A percentile compares a stretch with the other conserved stretches of the same genome.
Conservation (phyloP, 495 filamentous ascomycete species). For the Rhypophila decipiens region DNA sequence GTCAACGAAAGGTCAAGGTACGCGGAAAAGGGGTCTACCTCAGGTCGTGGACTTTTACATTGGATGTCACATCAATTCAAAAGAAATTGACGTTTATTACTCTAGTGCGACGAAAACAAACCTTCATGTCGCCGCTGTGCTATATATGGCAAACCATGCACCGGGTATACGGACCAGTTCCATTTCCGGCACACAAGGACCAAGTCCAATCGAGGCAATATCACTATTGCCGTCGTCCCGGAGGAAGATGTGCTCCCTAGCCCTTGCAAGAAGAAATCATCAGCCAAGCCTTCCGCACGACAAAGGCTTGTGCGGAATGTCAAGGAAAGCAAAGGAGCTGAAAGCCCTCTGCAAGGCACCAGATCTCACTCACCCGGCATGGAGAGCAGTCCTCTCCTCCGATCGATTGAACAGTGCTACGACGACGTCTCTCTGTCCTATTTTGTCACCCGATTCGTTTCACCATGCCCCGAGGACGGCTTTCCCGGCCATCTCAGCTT, state of each 20-base stretch:
- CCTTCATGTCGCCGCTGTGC: constrained; percentile 18
- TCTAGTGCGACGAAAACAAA: constrained; percentile 16
- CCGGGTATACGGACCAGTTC: constrained; percentile 21
- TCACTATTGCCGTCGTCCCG: neutral
- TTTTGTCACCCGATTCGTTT: constrained; percentile 17
- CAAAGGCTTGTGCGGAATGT: neutral
- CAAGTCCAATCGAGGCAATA: neutral
- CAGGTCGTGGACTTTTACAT: neutral
- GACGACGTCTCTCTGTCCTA: constrained; percentile 20
- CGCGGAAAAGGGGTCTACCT: no score
- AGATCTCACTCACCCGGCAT: no score
- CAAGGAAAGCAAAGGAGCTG: constrained; percentile 1
- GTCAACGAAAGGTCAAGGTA: constrained; percentile 20
- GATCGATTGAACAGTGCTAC: constrained; percentile 8
- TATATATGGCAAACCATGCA: constrained; percentile 18
- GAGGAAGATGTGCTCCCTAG: neutral
- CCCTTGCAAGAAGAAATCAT: neutral
- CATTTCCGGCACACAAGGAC: constrained; percentile 17
- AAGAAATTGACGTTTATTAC: neutral
- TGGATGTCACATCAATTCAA: neutral
- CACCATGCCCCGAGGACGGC: constrained; percentile 14
- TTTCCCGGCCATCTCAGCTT: constrained; percentile 19
- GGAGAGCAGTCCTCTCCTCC: no score
- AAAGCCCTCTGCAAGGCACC: neutral
- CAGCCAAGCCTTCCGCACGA: neutral